A percentile compares a stretch with the other conserved stretches of the same genome.
These are phyloP conservation scores for Parietichytrium sp. DNA, from an alignment of 108 stramenopile species.

Conservation along the genomic window DNA sequence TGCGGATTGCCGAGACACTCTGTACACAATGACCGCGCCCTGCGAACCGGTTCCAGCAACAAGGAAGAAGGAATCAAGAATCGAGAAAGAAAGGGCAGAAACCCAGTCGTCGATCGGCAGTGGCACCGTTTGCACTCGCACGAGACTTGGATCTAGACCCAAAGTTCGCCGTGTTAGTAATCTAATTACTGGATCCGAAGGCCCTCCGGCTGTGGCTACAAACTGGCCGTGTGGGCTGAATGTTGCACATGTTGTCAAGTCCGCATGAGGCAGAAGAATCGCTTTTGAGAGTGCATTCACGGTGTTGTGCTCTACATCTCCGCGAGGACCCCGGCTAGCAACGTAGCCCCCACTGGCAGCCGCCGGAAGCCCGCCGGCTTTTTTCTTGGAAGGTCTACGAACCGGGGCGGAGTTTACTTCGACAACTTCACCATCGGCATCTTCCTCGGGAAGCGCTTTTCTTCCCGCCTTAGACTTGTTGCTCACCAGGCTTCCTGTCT, in stretches of 20 bases:
- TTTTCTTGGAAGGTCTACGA: too few species aligned
- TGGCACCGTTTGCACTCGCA: background rate
- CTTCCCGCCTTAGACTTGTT: too few species aligned
- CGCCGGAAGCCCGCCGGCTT: too few species aligned
- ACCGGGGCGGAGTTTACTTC: too few species aligned
- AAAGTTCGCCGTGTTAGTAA: background rate
- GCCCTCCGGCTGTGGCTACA: slow-evolving; percentile 16
- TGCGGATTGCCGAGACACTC: background rate
- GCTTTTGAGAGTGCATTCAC: background rate
- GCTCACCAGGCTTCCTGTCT: too few species aligned
- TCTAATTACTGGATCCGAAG: background rate
- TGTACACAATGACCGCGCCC: background rate
- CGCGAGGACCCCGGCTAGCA: too few species aligned
- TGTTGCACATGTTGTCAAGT: background rate
- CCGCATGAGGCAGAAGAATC: background rate
- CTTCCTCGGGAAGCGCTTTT: too few species aligned
- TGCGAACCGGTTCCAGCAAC: background rate
- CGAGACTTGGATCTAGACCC: background rate
- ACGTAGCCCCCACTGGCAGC: too few species aligned
- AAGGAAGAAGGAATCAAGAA: background rate
- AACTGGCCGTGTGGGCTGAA: slow-evolving; percentile 5
- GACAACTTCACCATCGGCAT: too few species aligned
- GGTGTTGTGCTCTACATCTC: too few species aligned
- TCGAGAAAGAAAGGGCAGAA: background rate
- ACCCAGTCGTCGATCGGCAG: slow-evolving; percentile 30